These are phyloP conservation scores for Coccomyxa sp. DNA, from an alignment of 139 green algal genomes.

Conservation along the genomic window DNA sequence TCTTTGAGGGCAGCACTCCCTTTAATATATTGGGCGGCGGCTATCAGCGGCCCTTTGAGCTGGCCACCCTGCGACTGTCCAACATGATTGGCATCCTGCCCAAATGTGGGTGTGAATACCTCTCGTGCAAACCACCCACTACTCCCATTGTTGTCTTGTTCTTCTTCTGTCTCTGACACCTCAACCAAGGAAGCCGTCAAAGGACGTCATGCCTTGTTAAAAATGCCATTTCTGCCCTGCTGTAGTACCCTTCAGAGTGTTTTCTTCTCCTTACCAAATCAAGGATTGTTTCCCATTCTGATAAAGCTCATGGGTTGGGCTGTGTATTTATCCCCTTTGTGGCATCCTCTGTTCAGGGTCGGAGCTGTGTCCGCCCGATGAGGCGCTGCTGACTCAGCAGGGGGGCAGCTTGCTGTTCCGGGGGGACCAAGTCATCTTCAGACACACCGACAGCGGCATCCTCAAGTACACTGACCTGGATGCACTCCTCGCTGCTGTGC, in stretches of 20 bases:
- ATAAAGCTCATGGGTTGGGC: background rate
- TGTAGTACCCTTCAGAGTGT: background rate
- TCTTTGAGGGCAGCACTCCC: constrained; percentile 46
- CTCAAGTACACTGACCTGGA: constrained; percentile 43
- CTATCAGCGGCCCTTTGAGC: constrained; percentile 80
- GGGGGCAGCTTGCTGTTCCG: constrained; percentile 66
- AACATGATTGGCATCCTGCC: constrained; percentile 76
- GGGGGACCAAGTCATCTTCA: constrained; percentile 40
- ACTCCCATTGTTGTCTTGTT: too few relatives aligned
- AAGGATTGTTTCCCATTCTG: background rate
- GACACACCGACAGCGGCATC: constrained; percentile 54
- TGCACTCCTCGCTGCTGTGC: constrained; percentile 25
- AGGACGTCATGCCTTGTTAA: background rate
- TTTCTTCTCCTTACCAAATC: background rate
- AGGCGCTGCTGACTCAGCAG: constrained; percentile 65
- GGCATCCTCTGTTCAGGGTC: constrained; percentile 41
- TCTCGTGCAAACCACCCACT: background rate
- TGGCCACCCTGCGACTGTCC: constrained; percentile 74
- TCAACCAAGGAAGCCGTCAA: too few relatives aligned
- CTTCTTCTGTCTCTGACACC: too few relatives aligned
- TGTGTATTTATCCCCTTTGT: background rate
- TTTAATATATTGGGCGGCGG: constrained; percentile 75
- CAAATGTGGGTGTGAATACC: constrained; percentile 46
- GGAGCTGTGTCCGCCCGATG: constrained; percentile 51
- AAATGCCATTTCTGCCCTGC: background rate